Evolutionary conservation across 2,329 filamentous ascomycete species (phyloP), one percentile per base, ranked within the genome.

Genomic region (Fusarium torulosum): DNA sequence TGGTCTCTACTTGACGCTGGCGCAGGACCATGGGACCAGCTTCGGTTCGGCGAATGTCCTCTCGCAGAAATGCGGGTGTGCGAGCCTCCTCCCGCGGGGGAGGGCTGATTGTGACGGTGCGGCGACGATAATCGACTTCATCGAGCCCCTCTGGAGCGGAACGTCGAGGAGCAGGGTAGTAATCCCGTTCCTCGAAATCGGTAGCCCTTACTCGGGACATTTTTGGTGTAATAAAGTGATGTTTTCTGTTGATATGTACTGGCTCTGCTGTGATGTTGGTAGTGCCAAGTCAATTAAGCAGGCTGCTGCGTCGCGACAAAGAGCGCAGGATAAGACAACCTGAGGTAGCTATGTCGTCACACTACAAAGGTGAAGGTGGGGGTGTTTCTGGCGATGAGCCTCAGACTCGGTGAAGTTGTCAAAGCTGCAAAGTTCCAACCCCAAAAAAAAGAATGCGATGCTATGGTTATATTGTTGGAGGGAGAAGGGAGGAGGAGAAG

Each of bases 21-120:
- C 86, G 83, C 46, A 88, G 79, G 19, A 88, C 85, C 71, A 88
- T 75, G 37, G 82, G 80, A 4, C 85, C 85, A 25, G 81, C 76
- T 59, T 87, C 85, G 25, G 75, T 59, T 15, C 82, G 82, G 55
- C 84, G 80, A 27, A 67, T 75, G 40, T 86, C 84, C 4, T 86
- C 82, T 49, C 84, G 82, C 59, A 88, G 75, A 70, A 87, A 87
- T 52, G 81, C 78, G 4, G 84, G 84, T 41, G 82, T 78, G 41
- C 83, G 80, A 42, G 78, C 75, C n/a, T 82, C 81, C 54, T 83
- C 82, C 43, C 82, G 80, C 20, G 80, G 77, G 31, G 80, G 80
- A 38, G 83, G 76, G 53, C 79, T 79, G 47, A 83, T 77, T 41
- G 79, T 78, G 55, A 80, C 73, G 21, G 67, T 73, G 29, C 72